Percentiles rank a stretch among this genome's conserved stretches.
phyloP scores from a whole-genome alignment of 768 basidiomycete species.

The Pulveroboletus sp. region DNA sequence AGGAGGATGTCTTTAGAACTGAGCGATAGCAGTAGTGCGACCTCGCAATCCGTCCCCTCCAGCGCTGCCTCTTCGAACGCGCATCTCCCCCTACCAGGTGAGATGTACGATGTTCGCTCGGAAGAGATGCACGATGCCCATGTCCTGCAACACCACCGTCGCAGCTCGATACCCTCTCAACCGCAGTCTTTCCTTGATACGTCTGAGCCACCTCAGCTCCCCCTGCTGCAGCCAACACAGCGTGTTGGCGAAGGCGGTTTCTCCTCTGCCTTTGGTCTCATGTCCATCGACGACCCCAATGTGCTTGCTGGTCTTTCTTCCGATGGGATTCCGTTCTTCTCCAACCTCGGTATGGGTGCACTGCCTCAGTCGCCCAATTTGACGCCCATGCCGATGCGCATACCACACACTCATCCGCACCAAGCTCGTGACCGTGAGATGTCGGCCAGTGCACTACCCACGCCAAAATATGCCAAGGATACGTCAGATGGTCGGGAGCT shows the following conservation, averaged over 20 bases:
- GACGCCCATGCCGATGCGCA: slow-evolving; percentile 42
- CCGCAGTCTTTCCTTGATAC: slow-evolving; percentile 2
- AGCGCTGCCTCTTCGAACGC: slow-evolving; percentile 50
- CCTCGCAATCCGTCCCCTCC: slow-evolving; percentile 44
- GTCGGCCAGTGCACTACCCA: slow-evolving; percentile 28
- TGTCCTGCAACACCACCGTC: slow-evolving; percentile 15
- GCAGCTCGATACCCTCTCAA: slow-evolving; percentile 11
- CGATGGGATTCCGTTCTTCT: slow-evolving; percentile 64
- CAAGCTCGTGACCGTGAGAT: slow-evolving; percentile 19
- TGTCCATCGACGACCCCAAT: slow-evolving; percentile 71
- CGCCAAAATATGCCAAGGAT: slow-evolving; percentile 32
- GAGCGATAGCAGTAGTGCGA: slow-evolving; percentile 42
- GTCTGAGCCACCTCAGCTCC: slow-evolving; percentile 5
- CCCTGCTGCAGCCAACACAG: slow-evolving; percentile 10
- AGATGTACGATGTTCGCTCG: slow-evolving; percentile 24
- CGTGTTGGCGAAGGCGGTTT: slow-evolving; percentile 38
- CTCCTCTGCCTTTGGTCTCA: slow-evolving; percentile 64
- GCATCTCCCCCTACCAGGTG: slow-evolving; percentile 43
- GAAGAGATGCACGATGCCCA: slow-evolving; percentile 24
- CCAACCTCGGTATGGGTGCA: slow-evolving; percentile 23
- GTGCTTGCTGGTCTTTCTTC: slow-evolving; percentile 57
- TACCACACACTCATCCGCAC: slow-evolving; percentile 19
- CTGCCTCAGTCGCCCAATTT: slow-evolving; percentile 39
- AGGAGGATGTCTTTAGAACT: slow-evolving; percentile 34
- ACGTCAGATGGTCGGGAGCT: slow-evolving; percentile 44